Evolutionary conservation across 2,329 filamentous ascomycete genomes (phyloP), one percentile per base, ranked within the genome.

Genomic region (Capronia epimyces): DNA sequence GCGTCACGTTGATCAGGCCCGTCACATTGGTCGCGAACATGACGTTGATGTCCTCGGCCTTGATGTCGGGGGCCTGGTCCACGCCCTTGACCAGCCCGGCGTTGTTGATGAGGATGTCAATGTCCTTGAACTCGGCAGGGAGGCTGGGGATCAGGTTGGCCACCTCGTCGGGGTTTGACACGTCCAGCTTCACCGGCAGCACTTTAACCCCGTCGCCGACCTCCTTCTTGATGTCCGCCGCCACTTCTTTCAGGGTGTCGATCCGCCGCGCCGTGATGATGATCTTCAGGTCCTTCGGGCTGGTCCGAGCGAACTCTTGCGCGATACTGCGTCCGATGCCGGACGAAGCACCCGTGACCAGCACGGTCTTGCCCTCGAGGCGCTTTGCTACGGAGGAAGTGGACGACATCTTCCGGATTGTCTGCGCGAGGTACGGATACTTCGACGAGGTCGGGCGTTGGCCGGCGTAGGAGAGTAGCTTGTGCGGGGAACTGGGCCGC

Each of bases 11-110:
- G 74, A 98, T 93, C 27, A 98, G 77, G 22, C 93, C 93, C 1
- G 86, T 93, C 46, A 97, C 90, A 67, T 98, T 98, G 52, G 93
- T 97, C 41, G 80, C 73, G 66, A 96, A 88, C 89, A 97, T 96
- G 67, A 83, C 65, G 62, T 86, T 77, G 62, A 96, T 86, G 71
- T 98, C 91, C 52, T 84, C 83, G 63, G 87, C 78, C 13, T 76
- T 78, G 66, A 98, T 96, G 34, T 87, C 80, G 15, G 90, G 90
- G 1, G 89, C 89, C 66, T 86, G 82, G 43, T 87, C 91, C 10
- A 95, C 81, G 58, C 89, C 90, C 69, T 87, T 91, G 55, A 95
- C 91, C 16, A 96, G 79, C 36, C 91, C 91, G 42, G 91, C 91
- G 76, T 97, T 97, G 73, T 98, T 98, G 21, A 98, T 88, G 53